phyloP scores from a whole-genome alignment of 345 rosid species.

The Fremontodendron californicum region DNA sequence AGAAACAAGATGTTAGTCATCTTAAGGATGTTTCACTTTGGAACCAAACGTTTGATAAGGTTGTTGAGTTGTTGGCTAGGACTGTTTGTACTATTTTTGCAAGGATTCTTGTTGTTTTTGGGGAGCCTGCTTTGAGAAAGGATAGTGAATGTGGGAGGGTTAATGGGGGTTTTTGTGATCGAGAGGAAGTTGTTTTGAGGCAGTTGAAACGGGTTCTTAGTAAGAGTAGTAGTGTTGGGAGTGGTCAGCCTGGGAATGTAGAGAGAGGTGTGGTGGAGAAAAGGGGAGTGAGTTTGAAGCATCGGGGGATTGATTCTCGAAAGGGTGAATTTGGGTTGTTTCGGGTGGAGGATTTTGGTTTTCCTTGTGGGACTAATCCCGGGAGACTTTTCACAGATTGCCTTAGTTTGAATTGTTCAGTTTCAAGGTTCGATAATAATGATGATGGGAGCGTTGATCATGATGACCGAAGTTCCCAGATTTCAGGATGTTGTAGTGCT shows the following conservation, averaged over 20 bases:
- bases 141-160: conserved; percentile 20
- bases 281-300: conserved; percentile 34
- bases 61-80: conserved; percentile 81
- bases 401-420: conserved; percentile 67
- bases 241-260: conserved; percentile 30
- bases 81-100: conserved; percentile 81
- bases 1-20: conserved; percentile 84
- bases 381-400: conserved; percentile 90
- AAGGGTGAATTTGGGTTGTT: conserved; percentile 45
- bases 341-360: conserved; percentile 55
- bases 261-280: conserved; percentile 23
- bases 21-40: conserved; percentile 82
- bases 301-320: conserved; percentile 25
- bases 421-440: conserved; percentile 45
- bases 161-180: not conserved
- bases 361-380: conserved; percentile 73
- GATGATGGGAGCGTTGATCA: conserved; percentile 30
- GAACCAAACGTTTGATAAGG: conserved; percentile 87
- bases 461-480: conserved; percentile 40
- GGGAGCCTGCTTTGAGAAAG: conserved; percentile 43
- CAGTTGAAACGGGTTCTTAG: conserved; percentile 47
- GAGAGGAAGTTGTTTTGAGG: conserved; percentile 16
- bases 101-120: conserved; percentile 63
- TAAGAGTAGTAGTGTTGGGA: conserved; percentile 35
- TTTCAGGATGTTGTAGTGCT: conserved; percentile 39